Evolutionary conservation across 805 yeast genomes (phyloP).

Genomic region (Zygosaccharomyces kombuchaensis): DNA sequence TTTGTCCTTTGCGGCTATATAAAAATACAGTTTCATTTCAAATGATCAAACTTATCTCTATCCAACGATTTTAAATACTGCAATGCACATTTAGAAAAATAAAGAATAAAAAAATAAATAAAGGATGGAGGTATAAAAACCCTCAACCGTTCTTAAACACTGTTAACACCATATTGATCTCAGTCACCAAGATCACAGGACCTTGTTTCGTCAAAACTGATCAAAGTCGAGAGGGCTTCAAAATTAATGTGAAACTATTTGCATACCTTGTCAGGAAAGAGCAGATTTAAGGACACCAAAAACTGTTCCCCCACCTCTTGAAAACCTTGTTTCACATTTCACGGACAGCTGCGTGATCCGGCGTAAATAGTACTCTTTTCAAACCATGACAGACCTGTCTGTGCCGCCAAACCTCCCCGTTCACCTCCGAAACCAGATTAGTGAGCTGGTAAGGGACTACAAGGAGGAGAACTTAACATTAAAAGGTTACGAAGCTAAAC

Average conservation of each 20-base stretch:
- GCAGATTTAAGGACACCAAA: too few relatives aligned
- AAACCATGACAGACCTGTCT: constrained; percentile 37
- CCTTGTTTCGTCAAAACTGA: neutral
- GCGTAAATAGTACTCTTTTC: neutral
- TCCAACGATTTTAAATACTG: too few relatives aligned
- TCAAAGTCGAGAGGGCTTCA: neutral
- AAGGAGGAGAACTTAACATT: constrained; percentile 69
- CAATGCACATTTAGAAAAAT: too few relatives aligned
- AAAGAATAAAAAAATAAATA: too few relatives aligned
- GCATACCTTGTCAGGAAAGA: too few relatives aligned
- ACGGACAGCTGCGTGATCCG: neutral
- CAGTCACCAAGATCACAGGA: neutral
- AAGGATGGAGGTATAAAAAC: too few relatives aligned
- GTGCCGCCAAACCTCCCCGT: constrained; percentile 43
- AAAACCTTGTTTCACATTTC: neutral
- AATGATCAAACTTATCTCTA: too few relatives aligned
- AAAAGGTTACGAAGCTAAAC: constrained; percentile 63
- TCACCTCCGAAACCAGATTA: constrained; percentile 36
- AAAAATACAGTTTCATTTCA: too few relatives aligned
- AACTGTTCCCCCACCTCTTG: too few relatives aligned
- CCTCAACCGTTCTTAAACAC: neutral
- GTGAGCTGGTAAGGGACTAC: constrained; percentile 46
- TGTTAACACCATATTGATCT: too few relatives aligned
- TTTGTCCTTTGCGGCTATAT: too few relatives aligned
- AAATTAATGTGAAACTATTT: neutral